phyloP scores from a whole-genome alignment of 441 rosid species.

The California macrophylla region DNA sequence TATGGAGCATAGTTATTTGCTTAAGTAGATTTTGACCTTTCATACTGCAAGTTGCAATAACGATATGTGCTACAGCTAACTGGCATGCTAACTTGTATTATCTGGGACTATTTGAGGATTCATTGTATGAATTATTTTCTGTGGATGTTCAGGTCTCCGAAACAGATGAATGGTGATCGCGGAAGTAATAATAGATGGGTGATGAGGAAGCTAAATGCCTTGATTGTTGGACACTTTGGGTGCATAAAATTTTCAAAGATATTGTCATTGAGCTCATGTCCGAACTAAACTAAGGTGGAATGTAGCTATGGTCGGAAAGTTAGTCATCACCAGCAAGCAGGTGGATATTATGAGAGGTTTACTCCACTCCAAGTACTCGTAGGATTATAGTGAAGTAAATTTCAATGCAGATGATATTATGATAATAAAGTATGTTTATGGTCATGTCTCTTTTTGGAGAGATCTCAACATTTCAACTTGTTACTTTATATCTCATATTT shows the following conservation, averaged over 20 bases:
- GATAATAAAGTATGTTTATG: neutral
- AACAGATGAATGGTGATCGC: slow-evolving; percentile 4
- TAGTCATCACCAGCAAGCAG: neutral
- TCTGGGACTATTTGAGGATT: too few relatives aligned
- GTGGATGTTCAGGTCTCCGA: neutral
- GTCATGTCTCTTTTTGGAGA: neutral
- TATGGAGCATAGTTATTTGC: neutral
- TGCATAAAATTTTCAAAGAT: neutral
- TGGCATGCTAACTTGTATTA: neutral
- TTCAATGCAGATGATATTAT: neutral
- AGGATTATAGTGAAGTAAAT: neutral
- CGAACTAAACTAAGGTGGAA: neutral
- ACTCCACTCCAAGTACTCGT: too few relatives aligned
- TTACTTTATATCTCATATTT: neutral
- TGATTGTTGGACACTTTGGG: neutral
- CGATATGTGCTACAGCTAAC: neutral
- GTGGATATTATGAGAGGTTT: neutral
- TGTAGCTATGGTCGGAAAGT: neutral
- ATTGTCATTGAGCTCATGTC: neutral
- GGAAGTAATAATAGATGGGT: neutral
- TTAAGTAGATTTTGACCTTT: neutral
- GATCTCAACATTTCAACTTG: neutral
- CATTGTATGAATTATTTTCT: too few relatives aligned
- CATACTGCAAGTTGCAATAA: neutral
- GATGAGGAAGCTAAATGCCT: neutral